Evolutionary conservation across 768 basidiomycete genomes (phyloP), one percentile per base, ranked within the genome.

Genomic region (Suillus subalutaceus): DNA sequence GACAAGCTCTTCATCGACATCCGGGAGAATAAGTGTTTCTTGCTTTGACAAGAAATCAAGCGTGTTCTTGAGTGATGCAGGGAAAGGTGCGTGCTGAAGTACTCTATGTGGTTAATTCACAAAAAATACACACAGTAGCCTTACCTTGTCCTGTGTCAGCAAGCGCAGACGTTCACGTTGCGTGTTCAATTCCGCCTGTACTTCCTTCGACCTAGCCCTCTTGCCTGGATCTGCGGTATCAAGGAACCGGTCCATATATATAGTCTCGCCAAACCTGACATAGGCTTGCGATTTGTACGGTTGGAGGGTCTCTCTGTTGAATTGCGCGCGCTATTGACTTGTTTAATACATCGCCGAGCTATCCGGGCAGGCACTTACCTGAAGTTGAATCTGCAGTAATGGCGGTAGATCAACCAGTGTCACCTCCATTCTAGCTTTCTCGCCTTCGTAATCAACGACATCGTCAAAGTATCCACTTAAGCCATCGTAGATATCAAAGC

Each of bases 241-340:
- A 73, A 97, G 81, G 81, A 96, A 99, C 16, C 97, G 90, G 76
- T 97, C 96, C 86, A 99, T 88, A 73, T 87, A 90, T 16, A 99
- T 83, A 12, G 88, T 91, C 77, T 96, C 92, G 20, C 84, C 88
- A 73, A 97, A 97, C 72, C 90, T 92, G 69, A 99, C 90, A 76
- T 95, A 97, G 4, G 94, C 95, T 73, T 99, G 97, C 6, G 93
- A 95, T 77, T 99, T 99, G 82, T 93, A 95, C 18, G 95, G 90
- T 69, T 96, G 92, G 64, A 94, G 84, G 1, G 92, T 94, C 70
- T 94, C 91, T 10, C 94, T 87, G 74, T 99, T 94, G 80, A 95
- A 99, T 84, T 97, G 95, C 5, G 95, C 96, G 65, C 96, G 83
- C 94, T 96, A 70, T 23, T 30, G 61, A 58, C 57, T 26, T 68